Evolutionary conservation across 1,139 yeast species (phyloP), one percentile per base, ranked within the genome.

Genomic region (Lizanozyma gosingica): DNA sequence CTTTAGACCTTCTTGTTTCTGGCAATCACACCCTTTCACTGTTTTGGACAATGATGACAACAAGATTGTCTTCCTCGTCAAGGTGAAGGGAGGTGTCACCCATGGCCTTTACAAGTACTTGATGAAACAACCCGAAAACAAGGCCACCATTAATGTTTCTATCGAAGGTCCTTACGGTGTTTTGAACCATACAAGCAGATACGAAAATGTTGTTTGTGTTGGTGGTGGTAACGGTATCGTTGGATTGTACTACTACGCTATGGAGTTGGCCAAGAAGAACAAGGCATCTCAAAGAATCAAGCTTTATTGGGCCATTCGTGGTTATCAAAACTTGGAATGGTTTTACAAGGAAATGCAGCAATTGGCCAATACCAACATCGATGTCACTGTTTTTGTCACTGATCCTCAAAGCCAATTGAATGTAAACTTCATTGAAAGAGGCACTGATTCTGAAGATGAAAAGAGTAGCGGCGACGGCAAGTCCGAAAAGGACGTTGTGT

Each of bases 11-110:
- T 54, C 66, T 6, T 59, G 67, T 53, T 74, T 72, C 57, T 75
- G 78, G 78, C 77, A 76, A 55, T 70, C 78, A 0, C 80, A 76
- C 51, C 81, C 81, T 1, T 74, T 76, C 51, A 73, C 80, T 1
- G 60, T 73, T 11, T 49, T 61, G 6, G 52, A 57, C 18, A 51
- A 61, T 3, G 52, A 58, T 4, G 43, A 49, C 17, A 58, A 59
- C 40, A 63, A 59, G 41, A 41, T 62, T 43, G 58, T 60, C 1
- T 53, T 65, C 38, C 51, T 58, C 18, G 56, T 64, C 17, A 57
- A 62, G 46, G 70, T 63, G 9, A 65, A 64, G 44, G 55, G 59
- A 18, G 71, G 71, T 1, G 47, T 63, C 35, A 62, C 70, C 4
- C 55, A 55, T 40, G 48, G 46, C 18, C 44, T 66, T 34, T 65